These are phyloP conservation scores for Zangia roseola DNA, from an alignment of 768 basidiomycete genomes.

Conservation along the genomic window DNA sequence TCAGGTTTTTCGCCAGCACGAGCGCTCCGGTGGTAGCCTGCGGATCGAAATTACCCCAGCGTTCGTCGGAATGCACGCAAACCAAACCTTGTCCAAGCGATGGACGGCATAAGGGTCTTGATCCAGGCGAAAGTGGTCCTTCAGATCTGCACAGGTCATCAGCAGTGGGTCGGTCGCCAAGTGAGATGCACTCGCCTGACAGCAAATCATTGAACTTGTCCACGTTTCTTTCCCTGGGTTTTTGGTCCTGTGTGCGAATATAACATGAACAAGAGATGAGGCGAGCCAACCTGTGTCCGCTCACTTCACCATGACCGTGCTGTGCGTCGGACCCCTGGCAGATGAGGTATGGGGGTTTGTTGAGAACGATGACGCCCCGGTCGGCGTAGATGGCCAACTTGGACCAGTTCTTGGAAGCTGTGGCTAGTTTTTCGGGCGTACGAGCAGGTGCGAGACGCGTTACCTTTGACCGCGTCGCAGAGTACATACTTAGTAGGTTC, in stretches of 20 bases:
- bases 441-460: background rate
- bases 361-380: slow-evolving; percentile 50
- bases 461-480: slow-evolving; percentile 23
- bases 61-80: background rate
- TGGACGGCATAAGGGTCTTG: slow-evolving; percentile 52
- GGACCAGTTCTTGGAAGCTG: slow-evolving; percentile 29
- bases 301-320: slow-evolving; percentile 17
- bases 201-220: slow-evolving; percentile 39
- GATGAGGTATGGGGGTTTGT: slow-evolving; percentile 59
- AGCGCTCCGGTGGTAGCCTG: slow-evolving; percentile 66
- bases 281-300: slow-evolving; percentile 7
- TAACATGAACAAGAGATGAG: background rate
- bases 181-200: slow-evolving; percentile 28
- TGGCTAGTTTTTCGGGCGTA: background rate
- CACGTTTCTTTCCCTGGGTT: slow-evolving; percentile 22
- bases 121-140: slow-evolving; percentile 31
- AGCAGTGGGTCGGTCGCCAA: slow-evolving; percentile 1
- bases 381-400: slow-evolving; percentile 50
- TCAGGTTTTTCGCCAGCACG: slow-evolving; percentile 47
- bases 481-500: too few species aligned
- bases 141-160: slow-evolving; percentile 24
- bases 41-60: background rate
- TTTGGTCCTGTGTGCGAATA: slow-evolving; percentile 13
- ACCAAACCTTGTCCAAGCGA: slow-evolving; percentile 60
- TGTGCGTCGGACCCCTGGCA: slow-evolving; percentile 44